phyloP scores from a whole-genome alignment of 2,329 filamentous ascomycete genomes.

The Helotiales sp. region DNA sequence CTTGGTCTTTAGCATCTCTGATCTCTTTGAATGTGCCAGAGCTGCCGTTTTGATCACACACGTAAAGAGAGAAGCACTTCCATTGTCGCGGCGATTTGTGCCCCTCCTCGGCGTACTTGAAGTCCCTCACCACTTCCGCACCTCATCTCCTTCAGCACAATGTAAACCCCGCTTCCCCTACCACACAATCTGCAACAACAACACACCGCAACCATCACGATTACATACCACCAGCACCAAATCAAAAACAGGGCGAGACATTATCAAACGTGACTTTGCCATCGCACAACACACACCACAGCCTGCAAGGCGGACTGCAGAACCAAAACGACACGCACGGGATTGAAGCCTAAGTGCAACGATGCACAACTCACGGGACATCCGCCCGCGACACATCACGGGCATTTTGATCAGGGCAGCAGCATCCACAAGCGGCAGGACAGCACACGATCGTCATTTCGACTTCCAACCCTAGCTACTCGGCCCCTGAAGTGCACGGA shows the following conservation, averaged over 20 bases:
- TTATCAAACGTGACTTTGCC: neutral
- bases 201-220: neutral
- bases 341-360: constrained; percentile 5
- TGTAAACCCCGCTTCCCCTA: too few species aligned
- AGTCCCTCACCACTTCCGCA: too few species aligned
- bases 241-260: neutral
- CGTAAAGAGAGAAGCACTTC: too few species aligned
- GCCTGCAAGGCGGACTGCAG: neutral
- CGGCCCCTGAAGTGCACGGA: neutral
- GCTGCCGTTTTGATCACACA: too few species aligned
- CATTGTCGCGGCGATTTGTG: too few species aligned
- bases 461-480: neutral
- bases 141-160: too few species aligned
- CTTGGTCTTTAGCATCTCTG: too few species aligned
- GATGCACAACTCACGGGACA: neutral
- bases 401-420: neutral
- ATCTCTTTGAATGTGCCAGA: too few species aligned
- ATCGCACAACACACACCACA: neutral
- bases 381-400: neutral
- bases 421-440: neutral
- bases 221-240: neutral
- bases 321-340: neutral
- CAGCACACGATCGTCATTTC: constrained; percentile 1
- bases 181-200: too few species aligned
- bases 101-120: too few species aligned